phyloP scores from a whole-genome alignment of 306 rosid genomes.

The Begonia fuchsioides region DNA sequence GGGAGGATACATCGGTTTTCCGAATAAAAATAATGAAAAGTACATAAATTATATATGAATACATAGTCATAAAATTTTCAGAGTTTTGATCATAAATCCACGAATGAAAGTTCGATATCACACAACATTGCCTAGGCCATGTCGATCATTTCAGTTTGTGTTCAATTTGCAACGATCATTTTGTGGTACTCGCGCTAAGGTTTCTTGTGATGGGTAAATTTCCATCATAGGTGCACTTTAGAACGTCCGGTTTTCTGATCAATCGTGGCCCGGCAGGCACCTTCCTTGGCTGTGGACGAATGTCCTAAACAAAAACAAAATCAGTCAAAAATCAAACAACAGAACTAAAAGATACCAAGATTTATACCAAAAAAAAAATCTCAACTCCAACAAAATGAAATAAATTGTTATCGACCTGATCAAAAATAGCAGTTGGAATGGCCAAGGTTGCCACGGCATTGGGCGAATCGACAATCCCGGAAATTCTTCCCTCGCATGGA shows the following conservation, averaged over 20 bases:
- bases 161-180: no score
- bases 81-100: no score
- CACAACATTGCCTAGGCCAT: no score
- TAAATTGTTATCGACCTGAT: conserved; percentile 25
- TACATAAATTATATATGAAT: no score
- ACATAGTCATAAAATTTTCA: no score
- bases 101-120: no score
- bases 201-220: conserved; percentile 54
- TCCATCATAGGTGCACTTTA: conserved; percentile 79
- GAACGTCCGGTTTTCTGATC: conserved; percentile 61
- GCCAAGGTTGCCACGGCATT: conserved; percentile 77
- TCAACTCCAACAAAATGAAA: neutral
- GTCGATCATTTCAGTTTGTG: no score
- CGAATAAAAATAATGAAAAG: no score
- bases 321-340: neutral
- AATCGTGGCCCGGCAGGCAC: conserved; percentile 54
- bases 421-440: conserved; percentile 67
- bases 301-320: conserved; percentile 37
- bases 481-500: conserved; percentile 81
- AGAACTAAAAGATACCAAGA: neutral
- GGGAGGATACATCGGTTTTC: no score
- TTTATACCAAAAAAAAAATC: neutral
- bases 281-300: conserved; percentile 59
- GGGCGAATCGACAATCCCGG: conserved; percentile 72
- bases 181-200: conserved; percentile 16